A percentile compares a stretch with the other conserved stretches of the same genome.
phyloP scores from a whole-genome alignment of 2,329 filamentous ascomycete species.

The Paecilomyces dactylethromorphus region DNA sequence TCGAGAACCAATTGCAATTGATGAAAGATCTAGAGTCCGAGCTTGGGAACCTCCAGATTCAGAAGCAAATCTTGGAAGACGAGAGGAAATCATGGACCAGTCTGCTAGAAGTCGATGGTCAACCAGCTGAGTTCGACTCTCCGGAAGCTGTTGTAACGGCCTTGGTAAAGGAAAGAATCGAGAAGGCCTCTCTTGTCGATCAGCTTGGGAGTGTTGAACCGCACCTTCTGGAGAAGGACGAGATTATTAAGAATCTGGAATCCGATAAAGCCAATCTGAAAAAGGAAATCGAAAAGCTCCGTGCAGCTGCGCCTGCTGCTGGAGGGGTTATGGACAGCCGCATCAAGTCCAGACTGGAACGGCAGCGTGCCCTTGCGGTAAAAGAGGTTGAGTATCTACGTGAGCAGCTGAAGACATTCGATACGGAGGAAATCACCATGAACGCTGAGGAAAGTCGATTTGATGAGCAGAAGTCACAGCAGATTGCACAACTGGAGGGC shows the following conservation, averaged over 20 bases:
- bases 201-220: conserved; percentile 72
- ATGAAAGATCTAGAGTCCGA: conserved; percentile 70
- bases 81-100: conserved; percentile 82
- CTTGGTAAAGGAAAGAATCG: conserved; percentile 73
- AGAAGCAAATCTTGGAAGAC: conserved; percentile 80
- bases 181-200: conserved; percentile 72
- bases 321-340: conserved; percentile 54
- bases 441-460: conserved; percentile 62
- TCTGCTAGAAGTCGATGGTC: conserved; percentile 66
- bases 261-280: conserved; percentile 60
- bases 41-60: conserved; percentile 70
- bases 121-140: conserved; percentile 69
- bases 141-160: conserved; percentile 83
- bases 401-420: conserved; percentile 81
- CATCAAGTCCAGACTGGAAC: conserved; percentile 67
- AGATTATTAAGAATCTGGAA: conserved; percentile 65
- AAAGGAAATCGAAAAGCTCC: conserved; percentile 65
- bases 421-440: conserved; percentile 82
- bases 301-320: conserved; percentile 36
- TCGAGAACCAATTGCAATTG: conserved; percentile 70
- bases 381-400: conserved; percentile 94
- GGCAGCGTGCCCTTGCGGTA: conserved; percentile 75
- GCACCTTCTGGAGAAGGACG: conserved; percentile 70
- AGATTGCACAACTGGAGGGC: conserved; percentile 75
- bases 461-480: conserved; percentile 66